Percentiles rank a stretch among this genome's conserved stretches.
These are phyloP conservation scores for Termitomyces sp. DNA, from an alignment of 768 basidiomycete genomes.

Conservation along the genomic window DNA sequence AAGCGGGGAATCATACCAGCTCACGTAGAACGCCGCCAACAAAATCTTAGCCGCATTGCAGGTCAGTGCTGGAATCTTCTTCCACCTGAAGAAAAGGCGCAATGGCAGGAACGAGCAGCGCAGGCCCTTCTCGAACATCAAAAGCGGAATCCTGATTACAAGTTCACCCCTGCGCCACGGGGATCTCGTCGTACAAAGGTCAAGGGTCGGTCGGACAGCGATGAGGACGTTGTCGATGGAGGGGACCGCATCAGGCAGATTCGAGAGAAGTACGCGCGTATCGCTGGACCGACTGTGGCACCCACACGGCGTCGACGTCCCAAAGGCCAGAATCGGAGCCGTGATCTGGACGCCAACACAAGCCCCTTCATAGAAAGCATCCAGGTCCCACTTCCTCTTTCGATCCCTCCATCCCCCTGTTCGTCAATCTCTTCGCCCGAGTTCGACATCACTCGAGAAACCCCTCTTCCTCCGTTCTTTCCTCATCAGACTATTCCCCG, in stretches of 20 bases:
- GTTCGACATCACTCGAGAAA: constrained; percentile 7
- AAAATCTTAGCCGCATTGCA: constrained; percentile 66
- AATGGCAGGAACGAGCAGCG: constrained; percentile 43
- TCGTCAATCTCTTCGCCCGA: constrained; percentile 11
- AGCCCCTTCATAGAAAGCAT: constrained; percentile 3
- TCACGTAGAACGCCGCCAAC: constrained; percentile 60
- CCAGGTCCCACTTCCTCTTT: constrained; percentile 5
- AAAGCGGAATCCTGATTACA: constrained; percentile 51
- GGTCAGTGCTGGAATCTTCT: constrained; percentile 66
- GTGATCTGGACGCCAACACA: constrained; percentile 9
- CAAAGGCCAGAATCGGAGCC: constrained; percentile 18
- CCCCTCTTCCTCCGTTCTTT: constrained; percentile 16
- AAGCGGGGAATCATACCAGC: constrained; percentile 41
- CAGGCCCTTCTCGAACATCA: constrained; percentile 43
- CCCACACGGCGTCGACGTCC: constrained; percentile 27
- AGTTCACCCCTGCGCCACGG: constrained; percentile 46
- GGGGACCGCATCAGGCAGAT: constrained; percentile 25
- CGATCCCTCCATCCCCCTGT: constrained; percentile 12
- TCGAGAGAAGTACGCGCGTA: constrained; percentile 27
- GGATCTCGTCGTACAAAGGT: constrained; percentile 27
- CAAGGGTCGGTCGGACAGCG: constrained; percentile 17
- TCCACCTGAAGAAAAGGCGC: constrained; percentile 35
- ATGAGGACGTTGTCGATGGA: constrained; percentile 10
- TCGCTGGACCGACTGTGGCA: constrained; percentile 28
- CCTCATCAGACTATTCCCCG: constrained; percentile 18